Evolutionary conservation across 805 yeast genomes (phyloP).

Genomic region (Cyberlindnera suaveolens): DNA sequence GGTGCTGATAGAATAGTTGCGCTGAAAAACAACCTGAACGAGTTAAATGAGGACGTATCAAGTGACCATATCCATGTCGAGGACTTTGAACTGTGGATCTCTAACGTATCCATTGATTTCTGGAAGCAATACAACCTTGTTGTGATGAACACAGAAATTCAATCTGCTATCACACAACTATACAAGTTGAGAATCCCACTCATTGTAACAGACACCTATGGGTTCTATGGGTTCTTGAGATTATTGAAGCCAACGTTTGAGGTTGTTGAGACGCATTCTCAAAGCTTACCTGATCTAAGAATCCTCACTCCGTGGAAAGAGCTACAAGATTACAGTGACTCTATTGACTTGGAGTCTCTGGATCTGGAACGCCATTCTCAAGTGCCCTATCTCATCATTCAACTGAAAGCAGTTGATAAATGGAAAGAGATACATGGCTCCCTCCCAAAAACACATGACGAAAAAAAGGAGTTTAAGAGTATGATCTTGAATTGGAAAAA

Average conservation of each 20-base stretch:
- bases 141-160: slow-evolving; percentile 34
- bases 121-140: slow-evolving; percentile 49
- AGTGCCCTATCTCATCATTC: slow-evolving; percentile 62
- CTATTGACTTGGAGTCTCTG: slow-evolving; percentile 41
- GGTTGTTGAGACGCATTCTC: slow-evolving; percentile 73
- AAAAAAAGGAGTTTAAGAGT: slow-evolving; percentile 35
- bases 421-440: slow-evolving; percentile 29
- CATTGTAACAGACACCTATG: slow-evolving; percentile 43
- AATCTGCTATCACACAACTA: slow-evolving; percentile 29
- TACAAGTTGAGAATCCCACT: slow-evolving; percentile 48
- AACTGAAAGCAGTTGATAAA: slow-evolving; percentile 44
- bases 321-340: slow-evolving; percentile 41
- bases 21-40: slow-evolving; percentile 37
- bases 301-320: slow-evolving; percentile 71
- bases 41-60: slow-evolving; percentile 54
- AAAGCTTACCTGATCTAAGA: slow-evolving; percentile 56
- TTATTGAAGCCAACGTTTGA: slow-evolving; percentile 49
- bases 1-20: slow-evolving; percentile 36
- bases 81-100: slow-evolving; percentile 10
- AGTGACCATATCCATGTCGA: slow-evolving; percentile 8
- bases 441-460: slow-evolving; percentile 32
- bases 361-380: slow-evolving; percentile 44
- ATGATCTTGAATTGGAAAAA: slow-evolving; percentile 33
- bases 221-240: slow-evolving; percentile 60
- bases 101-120: slow-evolving; percentile 4